A percentile compares a stretch with the other conserved stretches of the same genome.
phyloP scores from a whole-genome alignment of 257 asterid species.

The Jaltomata sinuosa region DNA sequence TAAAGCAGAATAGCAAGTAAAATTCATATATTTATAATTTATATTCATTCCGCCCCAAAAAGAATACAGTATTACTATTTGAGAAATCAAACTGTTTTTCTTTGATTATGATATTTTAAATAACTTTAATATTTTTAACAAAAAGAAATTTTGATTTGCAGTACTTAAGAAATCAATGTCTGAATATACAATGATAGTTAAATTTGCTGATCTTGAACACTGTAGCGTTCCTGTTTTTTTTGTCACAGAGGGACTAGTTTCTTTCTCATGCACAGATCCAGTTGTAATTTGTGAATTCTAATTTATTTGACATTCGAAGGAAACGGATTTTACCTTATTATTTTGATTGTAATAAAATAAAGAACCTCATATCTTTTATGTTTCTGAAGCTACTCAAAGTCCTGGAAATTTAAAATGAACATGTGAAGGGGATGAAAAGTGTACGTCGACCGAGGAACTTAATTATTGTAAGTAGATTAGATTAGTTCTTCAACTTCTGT shows the following conservation, averaged over 20 bases:
- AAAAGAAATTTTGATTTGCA: neutral
- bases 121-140: neutral
- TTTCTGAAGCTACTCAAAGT: neutral
- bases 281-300: neutral
- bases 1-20: neutral
- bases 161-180: neutral
- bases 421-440: neutral
- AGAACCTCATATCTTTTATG: neutral
- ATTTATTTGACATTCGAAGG: neutral
- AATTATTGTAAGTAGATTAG: neutral
- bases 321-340: neutral
- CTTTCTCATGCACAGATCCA: neutral
- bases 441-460: neutral
- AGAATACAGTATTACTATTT: neutral
- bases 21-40: neutral
- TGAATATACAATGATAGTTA: neutral
- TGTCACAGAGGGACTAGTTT: neutral
- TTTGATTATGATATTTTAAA: neutral
- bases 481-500: neutral
- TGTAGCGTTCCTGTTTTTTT: neutral
- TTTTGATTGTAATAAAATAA: neutral
- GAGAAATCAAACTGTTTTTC: neutral
- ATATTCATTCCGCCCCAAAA: neutral
- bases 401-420: neutral
- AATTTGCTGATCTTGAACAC: neutral